A percentile compares a stretch with the other conserved stretches of the same genome.
These are phyloP conservation scores for Austroboletus rostrupii DNA, from an alignment of 1,284 basidiomycete genomes.

Conservation along the genomic window DNA sequence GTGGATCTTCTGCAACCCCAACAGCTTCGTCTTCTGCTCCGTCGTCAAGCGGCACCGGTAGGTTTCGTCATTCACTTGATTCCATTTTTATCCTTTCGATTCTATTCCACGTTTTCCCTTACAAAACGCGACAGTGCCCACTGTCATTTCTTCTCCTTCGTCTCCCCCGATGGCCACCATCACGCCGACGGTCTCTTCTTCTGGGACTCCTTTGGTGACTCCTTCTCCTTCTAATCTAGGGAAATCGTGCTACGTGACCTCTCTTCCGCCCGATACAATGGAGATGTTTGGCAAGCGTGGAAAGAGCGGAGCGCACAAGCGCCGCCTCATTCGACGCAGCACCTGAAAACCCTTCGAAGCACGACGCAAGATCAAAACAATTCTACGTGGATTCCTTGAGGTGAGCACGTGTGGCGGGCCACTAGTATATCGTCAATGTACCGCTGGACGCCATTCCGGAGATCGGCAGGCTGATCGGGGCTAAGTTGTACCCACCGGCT, in stretches of 20 bases:
- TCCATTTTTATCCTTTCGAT: background rate
- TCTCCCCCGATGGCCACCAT: conserved; percentile 1
- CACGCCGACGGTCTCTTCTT: background rate
- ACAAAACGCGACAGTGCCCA: conserved; percentile 16
- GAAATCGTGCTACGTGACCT: conserved; percentile 17
- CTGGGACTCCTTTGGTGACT: conserved; percentile 8
- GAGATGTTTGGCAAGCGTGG: conserved; percentile 18
- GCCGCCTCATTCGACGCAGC: conserved; percentile 22
- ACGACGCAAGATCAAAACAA: background rate
- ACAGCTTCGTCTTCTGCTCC: conserved; percentile 14
- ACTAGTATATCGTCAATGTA: background rate
- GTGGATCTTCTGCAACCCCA: conserved; percentile 15
- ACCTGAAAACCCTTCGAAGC: conserved; percentile 3
- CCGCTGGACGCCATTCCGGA: conserved; percentile 16
- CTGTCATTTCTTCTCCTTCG: conserved; percentile 21
- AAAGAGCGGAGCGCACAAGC: conserved; percentile 21
- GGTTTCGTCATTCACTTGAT: conserved; percentile 8
- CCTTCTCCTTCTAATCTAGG: conserved; percentile 2
- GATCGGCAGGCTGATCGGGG: background rate
- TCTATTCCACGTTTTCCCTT: conserved; percentile 16
- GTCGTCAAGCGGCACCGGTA: conserved; percentile 15
- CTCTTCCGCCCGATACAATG: conserved; percentile 7
- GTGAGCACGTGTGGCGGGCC: background rate
- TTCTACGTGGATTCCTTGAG: background rate
- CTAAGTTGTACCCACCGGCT: conserved; percentile 8